These are phyloP conservation scores for Marvania coccoides DNA, from an alignment of 139 green algal species.

Conservation along the genomic window DNA sequence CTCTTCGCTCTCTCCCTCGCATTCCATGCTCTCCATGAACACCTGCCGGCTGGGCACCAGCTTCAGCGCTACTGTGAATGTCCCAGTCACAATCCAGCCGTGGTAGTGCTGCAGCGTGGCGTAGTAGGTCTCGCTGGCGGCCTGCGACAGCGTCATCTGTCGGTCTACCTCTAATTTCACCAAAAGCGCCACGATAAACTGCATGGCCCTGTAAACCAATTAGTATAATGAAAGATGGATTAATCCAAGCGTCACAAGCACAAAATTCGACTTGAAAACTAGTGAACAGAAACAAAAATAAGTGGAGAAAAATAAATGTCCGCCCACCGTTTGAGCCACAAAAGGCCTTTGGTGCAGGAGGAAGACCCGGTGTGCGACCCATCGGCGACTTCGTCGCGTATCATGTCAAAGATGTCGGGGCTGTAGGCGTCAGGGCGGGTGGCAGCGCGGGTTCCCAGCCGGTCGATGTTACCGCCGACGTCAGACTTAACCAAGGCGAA, in stretches of 20 bases:
- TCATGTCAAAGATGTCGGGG: slow-evolving; percentile 44
- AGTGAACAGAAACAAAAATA: not conserved
- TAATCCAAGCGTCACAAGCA: not conserved
- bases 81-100: slow-evolving; percentile 62
- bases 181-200: slow-evolving; percentile 62
- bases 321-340: slow-evolving; percentile 63
- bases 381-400: slow-evolving; percentile 50
- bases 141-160: slow-evolving; percentile 16
- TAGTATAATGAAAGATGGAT: not conserved
- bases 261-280: not conserved
- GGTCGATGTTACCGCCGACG: slow-evolving; percentile 63
- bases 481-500: slow-evolving; percentile 59
- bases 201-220: slow-evolving; percentile 49
- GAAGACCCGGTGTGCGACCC: slow-evolving; percentile 24
- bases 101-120: slow-evolving; percentile 62
- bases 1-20: slow-evolving; percentile 25
- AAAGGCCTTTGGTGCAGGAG: slow-evolving; percentile 63
- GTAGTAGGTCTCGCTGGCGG: slow-evolving; percentile 49
- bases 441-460: slow-evolving; percentile 27
- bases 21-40: slow-evolving; percentile 28
- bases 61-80: slow-evolving; percentile 54
- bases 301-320: too few species aligned
- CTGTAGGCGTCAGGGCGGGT: slow-evolving; percentile 37
- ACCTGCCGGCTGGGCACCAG: slow-evolving; percentile 23
- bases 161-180: slow-evolving; percentile 31